Percentiles rank a stretch among this genome's conserved stretches.
phyloP scores from a whole-genome alignment of 495 filamentous ascomycete genomes.

The Penicillium roqueforti region DNA sequence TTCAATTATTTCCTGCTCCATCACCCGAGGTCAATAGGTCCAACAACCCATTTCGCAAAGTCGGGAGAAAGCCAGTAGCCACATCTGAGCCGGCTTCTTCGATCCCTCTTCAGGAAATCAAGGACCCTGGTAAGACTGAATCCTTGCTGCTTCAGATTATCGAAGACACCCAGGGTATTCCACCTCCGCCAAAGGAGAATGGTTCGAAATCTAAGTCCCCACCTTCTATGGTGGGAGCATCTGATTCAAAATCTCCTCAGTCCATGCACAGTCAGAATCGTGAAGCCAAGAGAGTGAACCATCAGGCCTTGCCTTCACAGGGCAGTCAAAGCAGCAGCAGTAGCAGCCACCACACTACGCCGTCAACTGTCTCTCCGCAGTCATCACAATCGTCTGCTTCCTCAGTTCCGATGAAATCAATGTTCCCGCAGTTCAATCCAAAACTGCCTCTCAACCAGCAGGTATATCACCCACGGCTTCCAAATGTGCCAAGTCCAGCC shows the following conservation, averaged over 20 bases:
- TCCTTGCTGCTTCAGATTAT: constrained; percentile 39
- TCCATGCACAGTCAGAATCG: constrained; percentile 24
- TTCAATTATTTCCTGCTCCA: constrained; percentile 54
- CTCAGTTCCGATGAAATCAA: constrained; percentile 56
- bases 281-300: constrained; percentile 13
- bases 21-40: constrained; percentile 35
- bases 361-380: constrained; percentile 42
- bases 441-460: constrained; percentile 64
- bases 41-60: constrained; percentile 39
- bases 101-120: constrained; percentile 37
- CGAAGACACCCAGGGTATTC: constrained; percentile 34
- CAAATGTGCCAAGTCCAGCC: constrained; percentile 41
- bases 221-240: constrained; percentile 9
- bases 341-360: constrained; percentile 6
- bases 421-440: constrained; percentile 80
- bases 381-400: constrained; percentile 29
- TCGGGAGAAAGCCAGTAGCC: constrained; percentile 22
- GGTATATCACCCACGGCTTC: constrained; percentile 56
- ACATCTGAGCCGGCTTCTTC: constrained; percentile 29
- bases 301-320: constrained; percentile 14
- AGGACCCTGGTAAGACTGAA: constrained; percentile 30
- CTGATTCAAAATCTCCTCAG: constrained; percentile 18
- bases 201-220: constrained; percentile 20
- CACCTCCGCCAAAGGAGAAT: constrained; percentile 23
- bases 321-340: constrained; percentile 31